These are phyloP conservation scores for Thozetella sp. DNA, from an alignment of 495 filamentous ascomycete genomes.

Conservation along the genomic window DNA sequence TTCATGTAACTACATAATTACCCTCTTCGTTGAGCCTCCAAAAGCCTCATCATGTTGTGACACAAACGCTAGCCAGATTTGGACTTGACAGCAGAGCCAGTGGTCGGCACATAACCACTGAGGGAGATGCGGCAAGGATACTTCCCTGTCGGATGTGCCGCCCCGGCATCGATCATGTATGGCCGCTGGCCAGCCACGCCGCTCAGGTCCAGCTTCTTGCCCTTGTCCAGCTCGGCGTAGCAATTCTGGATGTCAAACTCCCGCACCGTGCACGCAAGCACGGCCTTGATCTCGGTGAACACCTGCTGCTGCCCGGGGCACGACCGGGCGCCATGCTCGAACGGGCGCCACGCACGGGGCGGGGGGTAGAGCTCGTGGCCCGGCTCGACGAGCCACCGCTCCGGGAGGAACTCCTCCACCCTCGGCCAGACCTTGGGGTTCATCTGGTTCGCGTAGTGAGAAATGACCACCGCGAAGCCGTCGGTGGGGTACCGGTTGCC, in stretches of 20 bases:
- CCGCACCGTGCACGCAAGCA: conserved; percentile 44
- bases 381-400: conserved; percentile 36
- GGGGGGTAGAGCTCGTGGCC: conserved; percentile 31
- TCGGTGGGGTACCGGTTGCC: conserved; percentile 23
- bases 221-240: conserved; percentile 47
- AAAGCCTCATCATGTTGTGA: too few species aligned
- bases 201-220: too few species aligned
- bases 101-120: too few species aligned
- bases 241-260: conserved; percentile 44
- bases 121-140: too few species aligned
- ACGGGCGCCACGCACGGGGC: conserved; percentile 52
- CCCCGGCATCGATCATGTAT: too few species aligned
- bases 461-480: conserved; percentile 34
- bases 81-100: too few species aligned
- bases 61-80: too few species aligned
- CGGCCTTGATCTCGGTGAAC: conserved; percentile 45
- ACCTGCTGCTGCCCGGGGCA: conserved; percentile 59
- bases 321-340: conserved; percentile 50
- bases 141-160: too few species aligned
- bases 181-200: too few species aligned
- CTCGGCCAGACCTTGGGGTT: conserved; percentile 34
- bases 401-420: conserved; percentile 42
- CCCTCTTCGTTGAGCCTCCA: too few species aligned
- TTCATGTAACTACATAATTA: too few species aligned
- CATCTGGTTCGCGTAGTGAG: conserved; percentile 25